phyloP scores from a whole-genome alignment of 2,329 filamentous ascomycete species.

The Colletotrichum filicis region DNA sequence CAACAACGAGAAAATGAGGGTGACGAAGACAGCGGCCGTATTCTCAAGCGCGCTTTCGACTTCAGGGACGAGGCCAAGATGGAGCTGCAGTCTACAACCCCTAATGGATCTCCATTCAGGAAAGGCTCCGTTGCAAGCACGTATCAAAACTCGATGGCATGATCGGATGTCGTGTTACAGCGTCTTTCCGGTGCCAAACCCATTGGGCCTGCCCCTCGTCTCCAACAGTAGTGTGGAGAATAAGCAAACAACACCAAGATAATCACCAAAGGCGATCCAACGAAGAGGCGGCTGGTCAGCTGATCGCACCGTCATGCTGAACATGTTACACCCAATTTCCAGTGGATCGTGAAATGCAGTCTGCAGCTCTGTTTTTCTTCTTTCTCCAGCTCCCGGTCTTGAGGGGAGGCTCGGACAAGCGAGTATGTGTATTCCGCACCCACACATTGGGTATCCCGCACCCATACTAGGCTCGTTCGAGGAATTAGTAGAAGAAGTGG shows the following conservation, averaged over 20 bases:
- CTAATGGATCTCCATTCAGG: background rate
- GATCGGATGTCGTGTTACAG: background rate
- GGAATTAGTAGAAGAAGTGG: too few species aligned
- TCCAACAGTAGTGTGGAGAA: background rate
- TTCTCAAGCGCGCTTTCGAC: background rate
- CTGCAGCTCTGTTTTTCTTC: background rate
- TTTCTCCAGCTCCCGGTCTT: background rate
- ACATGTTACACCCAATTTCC: constrained; percentile 4
- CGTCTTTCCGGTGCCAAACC: background rate
- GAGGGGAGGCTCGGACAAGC: constrained; percentile 1
- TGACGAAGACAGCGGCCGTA: background rate
- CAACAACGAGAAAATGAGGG: background rate
- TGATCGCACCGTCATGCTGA: constrained; percentile 13
- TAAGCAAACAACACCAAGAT: background rate
- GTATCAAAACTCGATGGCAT: background rate
- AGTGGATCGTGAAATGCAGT: background rate
- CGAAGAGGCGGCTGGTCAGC: constrained; percentile 1
- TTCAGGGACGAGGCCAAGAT: background rate
- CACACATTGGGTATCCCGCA: too few species aligned
- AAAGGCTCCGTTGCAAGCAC: background rate
- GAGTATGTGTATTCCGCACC: too few species aligned
- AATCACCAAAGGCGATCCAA: background rate
- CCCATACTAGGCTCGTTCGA: too few species aligned
- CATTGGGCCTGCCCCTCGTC: background rate
- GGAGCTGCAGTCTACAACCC: background rate